Evolutionary conservation across 108 stramenopile genomes (phyloP).

Genomic region (Parmales sp.): DNA sequence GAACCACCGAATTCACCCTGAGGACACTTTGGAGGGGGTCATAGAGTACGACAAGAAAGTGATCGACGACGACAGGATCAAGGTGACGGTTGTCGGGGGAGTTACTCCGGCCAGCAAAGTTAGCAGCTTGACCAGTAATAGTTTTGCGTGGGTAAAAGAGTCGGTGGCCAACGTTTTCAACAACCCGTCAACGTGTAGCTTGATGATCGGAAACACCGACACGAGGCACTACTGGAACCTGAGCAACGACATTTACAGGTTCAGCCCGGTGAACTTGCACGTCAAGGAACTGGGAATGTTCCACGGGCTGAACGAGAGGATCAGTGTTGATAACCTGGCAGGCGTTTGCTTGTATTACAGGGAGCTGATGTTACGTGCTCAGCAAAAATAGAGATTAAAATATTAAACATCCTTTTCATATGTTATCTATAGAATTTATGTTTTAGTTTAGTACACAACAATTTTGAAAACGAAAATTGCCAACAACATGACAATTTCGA

Average conservation of each 20-base stretch:
- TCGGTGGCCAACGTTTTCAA: not conserved
- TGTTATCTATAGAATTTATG: not conserved
- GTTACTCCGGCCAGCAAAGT: not conserved
- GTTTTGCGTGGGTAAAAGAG: not conserved
- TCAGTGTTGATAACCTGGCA: not conserved
- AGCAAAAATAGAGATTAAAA: not conserved
- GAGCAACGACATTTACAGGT: conserved; percentile 11
- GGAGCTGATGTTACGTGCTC: conserved; percentile 2
- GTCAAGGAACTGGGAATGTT: conserved; percentile 19
- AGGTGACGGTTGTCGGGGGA: not conserved
- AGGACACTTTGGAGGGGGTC: not conserved
- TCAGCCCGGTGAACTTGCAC: conserved; percentile 12
- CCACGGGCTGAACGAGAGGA: conserved; percentile 17
- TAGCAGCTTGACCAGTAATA: not conserved
- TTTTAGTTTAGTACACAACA: not conserved
- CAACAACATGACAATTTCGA: not conserved
- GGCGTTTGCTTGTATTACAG: conserved; percentile 11
- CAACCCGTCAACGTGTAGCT: not conserved
- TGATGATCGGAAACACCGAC: conserved; percentile 20
- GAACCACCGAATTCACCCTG: conserved; percentile 23
- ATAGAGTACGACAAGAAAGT: conserved; percentile 14
- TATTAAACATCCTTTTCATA: not conserved
- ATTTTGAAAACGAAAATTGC: conserved; percentile 1
- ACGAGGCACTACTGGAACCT: conserved; percentile 16
- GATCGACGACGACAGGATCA: conserved; percentile 14